Evolutionary conservation across 768 basidiomycete genomes (phyloP), one percentile per base, ranked within the genome.

Genomic region (Pulveroboletus sp.): DNA sequence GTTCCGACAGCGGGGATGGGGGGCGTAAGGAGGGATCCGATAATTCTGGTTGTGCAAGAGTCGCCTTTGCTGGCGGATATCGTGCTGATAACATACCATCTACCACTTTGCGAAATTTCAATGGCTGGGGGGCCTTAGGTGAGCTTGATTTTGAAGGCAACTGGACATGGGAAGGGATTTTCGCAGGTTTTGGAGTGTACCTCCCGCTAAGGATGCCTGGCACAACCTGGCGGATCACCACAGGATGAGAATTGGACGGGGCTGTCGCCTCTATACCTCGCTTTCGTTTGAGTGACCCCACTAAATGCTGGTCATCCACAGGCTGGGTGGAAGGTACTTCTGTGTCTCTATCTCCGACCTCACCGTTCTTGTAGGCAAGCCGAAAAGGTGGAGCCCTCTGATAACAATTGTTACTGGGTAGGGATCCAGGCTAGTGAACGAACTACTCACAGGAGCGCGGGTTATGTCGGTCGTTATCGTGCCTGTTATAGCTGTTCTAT

Each of bases 81-180:
- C 58, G 64, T 26, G 54, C 57, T 35, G 69, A 58, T 35, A 68
- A 39, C 60, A 69, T 72, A 45, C 72, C 71, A 42, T 67, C 65
- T n/a, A 67, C 64, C 11, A 70, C 73, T 31, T 71, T 72, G 17
- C 73, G 71, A 51, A 71, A 71, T 52, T 60, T 66, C n/a, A 74
- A 55, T 33, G 64, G 68, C 1, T 66, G 67, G 9, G 46, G 53
- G 27, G 15, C 50, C 43, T 58, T 69, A 15, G 41, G 55, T 2
- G 58, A 57, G 35, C 57, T 67, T 9, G 40, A 24, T 39, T 51
- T 57, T n/a, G 21, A 31, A 30, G 55, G 54, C 11, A 47, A 37
- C 21, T 46, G 58, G n/a, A 39, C 39, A 27, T 45, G 56, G n/a
- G 57, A 40, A 33, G 41, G 42, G n/a, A 31, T 5, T 47, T 61